Conservation (phyloP, 306 rosid genomes). For the Corylus heterophylla region DNA sequence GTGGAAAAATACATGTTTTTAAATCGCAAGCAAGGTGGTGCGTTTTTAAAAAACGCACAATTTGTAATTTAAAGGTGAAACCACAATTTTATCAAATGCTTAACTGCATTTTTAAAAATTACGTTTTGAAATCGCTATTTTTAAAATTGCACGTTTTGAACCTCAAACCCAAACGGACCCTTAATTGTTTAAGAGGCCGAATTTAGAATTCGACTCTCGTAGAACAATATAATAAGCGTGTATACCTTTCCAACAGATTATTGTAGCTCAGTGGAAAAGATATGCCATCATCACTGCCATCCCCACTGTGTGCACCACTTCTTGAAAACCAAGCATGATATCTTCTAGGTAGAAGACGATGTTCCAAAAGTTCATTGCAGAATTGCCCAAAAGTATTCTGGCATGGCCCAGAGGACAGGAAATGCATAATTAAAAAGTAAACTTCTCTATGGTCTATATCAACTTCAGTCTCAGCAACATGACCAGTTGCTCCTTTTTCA, state of each 20-base stretch:
- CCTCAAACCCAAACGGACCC: too few relatives aligned
- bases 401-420: slow-evolving; percentile 81
- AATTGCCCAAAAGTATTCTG: slow-evolving; percentile 60
- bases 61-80: too few relatives aligned
- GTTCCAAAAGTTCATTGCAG: slow-evolving; percentile 69
- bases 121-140: too few relatives aligned
- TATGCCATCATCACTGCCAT: slow-evolving; percentile 50
- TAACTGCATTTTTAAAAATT: too few relatives aligned
- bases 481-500: slow-evolving; percentile 25
- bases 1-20: too few relatives aligned
- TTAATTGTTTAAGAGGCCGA: background rate
- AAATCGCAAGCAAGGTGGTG: too few relatives aligned
- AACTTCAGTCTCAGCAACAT: slow-evolving; percentile 44
- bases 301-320: slow-evolving; percentile 40
- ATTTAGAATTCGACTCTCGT: background rate
- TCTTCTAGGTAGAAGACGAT: slow-evolving; percentile 86
- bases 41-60: too few relatives aligned
- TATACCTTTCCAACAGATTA: slow-evolving; percentile 66
- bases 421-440: slow-evolving; percentile 79
- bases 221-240: slow-evolving; percentile 7
- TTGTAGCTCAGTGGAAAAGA: slow-evolving; percentile 73
- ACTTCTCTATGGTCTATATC: slow-evolving; percentile 73
- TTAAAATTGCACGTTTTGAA: too few relatives aligned
- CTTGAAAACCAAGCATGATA: slow-evolving; percentile 92
- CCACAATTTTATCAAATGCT: too few relatives aligned